These are phyloP conservation scores for Cryptococcus depauperatus DNA, from an alignment of 1,284 basidiomycete genomes.

Conservation along the genomic window DNA sequence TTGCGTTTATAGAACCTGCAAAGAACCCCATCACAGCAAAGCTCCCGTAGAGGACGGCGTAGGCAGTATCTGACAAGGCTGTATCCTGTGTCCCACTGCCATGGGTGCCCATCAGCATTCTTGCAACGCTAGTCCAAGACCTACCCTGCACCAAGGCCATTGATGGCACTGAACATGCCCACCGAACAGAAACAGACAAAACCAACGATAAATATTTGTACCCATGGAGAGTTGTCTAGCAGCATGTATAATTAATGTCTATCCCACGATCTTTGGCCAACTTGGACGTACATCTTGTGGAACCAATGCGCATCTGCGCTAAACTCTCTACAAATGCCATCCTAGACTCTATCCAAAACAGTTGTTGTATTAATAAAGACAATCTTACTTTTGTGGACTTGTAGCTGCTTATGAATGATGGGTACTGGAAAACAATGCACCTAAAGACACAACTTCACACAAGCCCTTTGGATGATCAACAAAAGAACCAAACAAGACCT, in stretches of 20 bases:
- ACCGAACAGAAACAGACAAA: constrained; percentile 47
- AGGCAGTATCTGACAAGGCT: constrained; percentile 46
- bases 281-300: constrained; percentile 8
- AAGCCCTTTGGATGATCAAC: too few species aligned
- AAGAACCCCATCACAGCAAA: constrained; percentile 50
- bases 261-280: background rate
- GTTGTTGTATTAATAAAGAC: too few species aligned
- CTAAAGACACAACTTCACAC: too few species aligned
- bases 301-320: constrained; percentile 2
- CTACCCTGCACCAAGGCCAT: constrained; percentile 48
- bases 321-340: constrained; percentile 4
- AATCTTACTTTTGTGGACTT: too few species aligned
- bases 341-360: too few species aligned
- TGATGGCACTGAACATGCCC: constrained; percentile 52
- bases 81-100: constrained; percentile 46
- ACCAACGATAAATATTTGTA: constrained; percentile 48
- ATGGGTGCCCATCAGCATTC: background rate
- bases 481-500: too few species aligned
- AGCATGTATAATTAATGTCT: background rate
- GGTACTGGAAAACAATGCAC: too few species aligned
- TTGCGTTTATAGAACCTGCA: constrained; percentile 50
- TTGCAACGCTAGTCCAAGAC: background rate
- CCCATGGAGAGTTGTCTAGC: constrained; percentile 44
- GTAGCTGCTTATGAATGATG: too few species aligned
- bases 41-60: constrained; percentile 49